Conservation (phyloP, 305 asterid genomes). For the Fraxinus angustifolia region DNA sequence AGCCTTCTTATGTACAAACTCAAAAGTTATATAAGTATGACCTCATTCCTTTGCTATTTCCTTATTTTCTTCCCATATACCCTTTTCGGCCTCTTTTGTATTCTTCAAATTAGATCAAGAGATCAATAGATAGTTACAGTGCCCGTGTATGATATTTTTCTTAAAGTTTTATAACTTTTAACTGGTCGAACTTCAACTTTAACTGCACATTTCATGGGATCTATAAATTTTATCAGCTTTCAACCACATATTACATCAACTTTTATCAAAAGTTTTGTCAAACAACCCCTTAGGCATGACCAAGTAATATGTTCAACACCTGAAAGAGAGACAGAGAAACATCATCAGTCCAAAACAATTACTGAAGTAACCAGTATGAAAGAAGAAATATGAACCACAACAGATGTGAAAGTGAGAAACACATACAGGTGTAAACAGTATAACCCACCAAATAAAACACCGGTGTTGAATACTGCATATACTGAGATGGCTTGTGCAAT, state of each 20-base stretch:
- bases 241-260: neutral
- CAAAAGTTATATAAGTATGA: neutral
- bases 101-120: neutral
- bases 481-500: neutral
- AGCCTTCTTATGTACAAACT: neutral
- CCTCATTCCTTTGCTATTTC: neutral
- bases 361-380: neutral
- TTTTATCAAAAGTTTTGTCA: neutral
- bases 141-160: neutral
- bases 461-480: neutral
- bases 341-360: neutral
- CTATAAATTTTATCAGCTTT: neutral
- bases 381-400: neutral
- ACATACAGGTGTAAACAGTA: neutral
- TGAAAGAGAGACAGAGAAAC: neutral
- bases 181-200: neutral
- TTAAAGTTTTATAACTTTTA: neutral
- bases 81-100: neutral
- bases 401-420: neutral
- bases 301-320: neutral
- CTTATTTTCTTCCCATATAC: neutral
- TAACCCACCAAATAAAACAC: neutral
- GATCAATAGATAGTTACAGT: neutral
- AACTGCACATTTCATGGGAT: neutral
- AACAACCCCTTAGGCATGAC: neutral